These are phyloP conservation scores for Boletellus ananiceps DNA, from an alignment of 768 basidiomycete species.

Conservation along the genomic window DNA sequence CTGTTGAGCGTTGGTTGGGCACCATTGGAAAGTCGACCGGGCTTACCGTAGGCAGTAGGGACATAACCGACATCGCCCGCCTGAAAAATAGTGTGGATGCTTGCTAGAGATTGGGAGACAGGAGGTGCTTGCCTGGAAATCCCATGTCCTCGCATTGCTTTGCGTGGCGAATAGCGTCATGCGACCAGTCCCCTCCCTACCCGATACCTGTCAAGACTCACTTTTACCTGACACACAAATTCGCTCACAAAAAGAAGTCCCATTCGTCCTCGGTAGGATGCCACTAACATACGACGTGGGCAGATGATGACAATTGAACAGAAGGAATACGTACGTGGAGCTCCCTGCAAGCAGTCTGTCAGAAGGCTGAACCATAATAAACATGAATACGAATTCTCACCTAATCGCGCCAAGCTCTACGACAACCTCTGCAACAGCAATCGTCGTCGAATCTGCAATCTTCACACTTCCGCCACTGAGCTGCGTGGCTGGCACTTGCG, in stretches of 20 bases:
- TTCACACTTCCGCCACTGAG: slow-evolving; percentile 53
- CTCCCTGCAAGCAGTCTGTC: slow-evolving; percentile 35
- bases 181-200: slow-evolving; percentile 49
- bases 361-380: not conserved
- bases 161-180: slow-evolving; percentile 54
- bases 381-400: slow-evolving; percentile 22
- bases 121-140: slow-evolving; percentile 42
- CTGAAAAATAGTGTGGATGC: not conserved
- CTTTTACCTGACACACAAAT: too few species aligned
- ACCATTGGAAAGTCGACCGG: too few species aligned
- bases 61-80: slow-evolving; percentile 23
- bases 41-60: slow-evolving; percentile 11
- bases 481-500: slow-evolving; percentile 39
- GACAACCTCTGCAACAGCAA: slow-evolving; percentile 50
- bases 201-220: not conserved
- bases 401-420: slow-evolving; percentile 55
- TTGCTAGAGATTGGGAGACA: not conserved
- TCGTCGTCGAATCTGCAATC: slow-evolving; percentile 51
- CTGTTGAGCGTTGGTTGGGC: slow-evolving; percentile 14
- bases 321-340: slow-evolving; percentile 42
- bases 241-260: slow-evolving; percentile 52
- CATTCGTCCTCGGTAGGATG: slow-evolving; percentile 68
- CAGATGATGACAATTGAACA: not conserved
- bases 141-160: slow-evolving; percentile 52
- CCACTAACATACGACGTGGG: slow-evolving; percentile 43